These are phyloP conservation scores for Penicillium macrosclerotiorum DNA, from an alignment of 495 filamentous ascomycete species.

Conservation along the genomic window DNA sequence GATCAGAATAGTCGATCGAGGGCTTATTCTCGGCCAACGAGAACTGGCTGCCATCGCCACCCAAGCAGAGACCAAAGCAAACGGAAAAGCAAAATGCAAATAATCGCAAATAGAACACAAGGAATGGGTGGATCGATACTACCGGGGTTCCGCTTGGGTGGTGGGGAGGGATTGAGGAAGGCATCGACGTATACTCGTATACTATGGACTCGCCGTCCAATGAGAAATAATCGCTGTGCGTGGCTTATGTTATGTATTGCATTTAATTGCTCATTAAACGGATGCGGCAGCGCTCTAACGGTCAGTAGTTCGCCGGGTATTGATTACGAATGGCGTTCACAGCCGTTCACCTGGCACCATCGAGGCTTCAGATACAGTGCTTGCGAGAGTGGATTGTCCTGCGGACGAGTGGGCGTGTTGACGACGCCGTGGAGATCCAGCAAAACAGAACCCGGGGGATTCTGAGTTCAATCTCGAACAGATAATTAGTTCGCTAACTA, in stretches of 20 bases:
- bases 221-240: no score
- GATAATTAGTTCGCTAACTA: no score
- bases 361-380: slow-evolving; percentile 11
- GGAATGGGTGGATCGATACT: background rate
- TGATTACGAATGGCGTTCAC: slow-evolving; percentile 4
- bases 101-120: background rate
- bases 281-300: slow-evolving; percentile 7
- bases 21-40: background rate
- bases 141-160: background rate
- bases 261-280: no score
- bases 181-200: no score
- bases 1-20: background rate
- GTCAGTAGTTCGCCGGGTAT: slow-evolving; percentile 7
- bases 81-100: background rate
- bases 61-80: background rate
- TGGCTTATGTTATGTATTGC: no score
- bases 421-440: no score
- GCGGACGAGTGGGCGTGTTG: background rate
- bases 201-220: background rate
- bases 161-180: no score
- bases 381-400: background rate
- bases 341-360: slow-evolving; percentile 9
- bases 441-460: no score
- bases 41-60: no score
- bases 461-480: no score